phyloP scores from a whole-genome alignment of 2,329 filamentous ascomycete species.

The Neospermospora avenae region DNA sequence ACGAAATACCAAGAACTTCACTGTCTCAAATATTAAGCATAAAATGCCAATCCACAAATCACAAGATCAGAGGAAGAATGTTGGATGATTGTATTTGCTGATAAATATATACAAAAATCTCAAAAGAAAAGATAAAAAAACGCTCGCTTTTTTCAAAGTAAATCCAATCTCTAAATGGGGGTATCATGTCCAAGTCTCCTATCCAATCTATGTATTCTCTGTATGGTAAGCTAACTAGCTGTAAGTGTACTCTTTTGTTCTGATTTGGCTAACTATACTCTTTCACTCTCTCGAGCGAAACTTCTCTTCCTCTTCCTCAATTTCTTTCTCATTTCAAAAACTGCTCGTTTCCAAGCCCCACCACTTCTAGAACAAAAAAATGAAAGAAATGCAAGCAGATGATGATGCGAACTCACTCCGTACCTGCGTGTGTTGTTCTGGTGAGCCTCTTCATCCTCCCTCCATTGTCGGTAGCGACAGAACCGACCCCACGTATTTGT shows the following conservation, averaged over 20 bases:
- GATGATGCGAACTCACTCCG: neutral
- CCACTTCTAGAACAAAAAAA: neutral
- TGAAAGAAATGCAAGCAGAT: neutral
- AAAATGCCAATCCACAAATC: too few relatives aligned
- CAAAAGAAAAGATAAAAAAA: too few relatives aligned
- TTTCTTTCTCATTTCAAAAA: too few relatives aligned
- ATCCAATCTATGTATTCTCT: neutral
- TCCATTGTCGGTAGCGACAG: neutral
- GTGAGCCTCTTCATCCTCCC: neutral
- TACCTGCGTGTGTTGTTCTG: neutral
- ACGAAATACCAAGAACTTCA: too few relatives aligned
- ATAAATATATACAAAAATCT: too few relatives aligned
- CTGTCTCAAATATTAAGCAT: too few relatives aligned
- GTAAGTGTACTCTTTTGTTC: neutral
- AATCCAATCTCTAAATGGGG: neutral
- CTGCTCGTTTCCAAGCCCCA: too few relatives aligned
- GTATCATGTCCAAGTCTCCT: conserved; percentile 1
- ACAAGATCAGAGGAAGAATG: too few relatives aligned
- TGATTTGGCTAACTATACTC: neutral
- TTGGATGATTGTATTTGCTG: too few relatives aligned
- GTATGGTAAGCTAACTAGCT: neutral
- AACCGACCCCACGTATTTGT: neutral
- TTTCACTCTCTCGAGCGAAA: neutral
- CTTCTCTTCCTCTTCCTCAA: neutral
- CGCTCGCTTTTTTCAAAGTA: too few relatives aligned